Evolutionary conservation across 257 asterid genomes (phyloP).

Genomic region (Ligustrum vulgare): DNA sequence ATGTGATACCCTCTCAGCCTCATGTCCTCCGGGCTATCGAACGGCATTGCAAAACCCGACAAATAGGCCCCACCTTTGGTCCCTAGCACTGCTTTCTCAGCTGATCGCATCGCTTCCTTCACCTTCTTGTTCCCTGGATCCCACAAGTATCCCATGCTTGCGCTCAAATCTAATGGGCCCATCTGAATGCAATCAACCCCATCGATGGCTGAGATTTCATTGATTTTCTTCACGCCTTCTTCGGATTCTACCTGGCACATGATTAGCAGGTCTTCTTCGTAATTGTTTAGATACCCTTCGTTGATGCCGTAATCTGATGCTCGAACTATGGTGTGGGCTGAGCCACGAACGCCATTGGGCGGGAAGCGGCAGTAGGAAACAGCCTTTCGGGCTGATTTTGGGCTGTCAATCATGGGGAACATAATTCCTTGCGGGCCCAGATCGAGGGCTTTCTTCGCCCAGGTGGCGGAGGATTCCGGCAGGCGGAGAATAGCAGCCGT

Average conservation of each 20-base stretch:
- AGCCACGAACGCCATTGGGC: conserved; percentile 73
- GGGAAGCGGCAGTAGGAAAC: conserved; percentile 77
- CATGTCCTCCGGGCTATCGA: conserved; percentile 50
- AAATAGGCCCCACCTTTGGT: conserved; percentile 47
- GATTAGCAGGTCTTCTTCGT: conserved; percentile 64
- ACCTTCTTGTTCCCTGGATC: conserved; percentile 88
- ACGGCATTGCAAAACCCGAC: conserved; percentile 81
- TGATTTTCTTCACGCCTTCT: conserved; percentile 59
- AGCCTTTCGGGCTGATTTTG: conserved; percentile 65
- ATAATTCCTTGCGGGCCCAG: conserved; percentile 86
- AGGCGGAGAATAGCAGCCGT: conserved; percentile 76
- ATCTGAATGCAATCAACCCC: conserved; percentile 81
- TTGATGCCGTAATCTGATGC: conserved; percentile 76
- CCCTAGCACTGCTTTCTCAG: conserved; percentile 63
- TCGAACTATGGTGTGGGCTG: conserved; percentile 78
- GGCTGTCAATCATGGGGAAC: conserved; percentile 86
- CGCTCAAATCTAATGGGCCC: conserved; percentile 94
- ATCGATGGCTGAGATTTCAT: conserved; percentile 66
- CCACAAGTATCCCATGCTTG: conserved; percentile 83
- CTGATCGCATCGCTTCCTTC: conserved; percentile 51
- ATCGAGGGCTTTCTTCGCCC: conserved; percentile 89
- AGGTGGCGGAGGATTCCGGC: conserved; percentile 66
- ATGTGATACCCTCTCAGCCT: conserved; percentile 71
- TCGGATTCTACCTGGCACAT: conserved; percentile 80
- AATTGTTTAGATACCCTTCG: conserved; percentile 65